Evolutionary conservation across 495 filamentous ascomycete species (phyloP), one percentile per base, ranked within the genome.

Genomic region (Friedmanniomyces simplex): DNA sequence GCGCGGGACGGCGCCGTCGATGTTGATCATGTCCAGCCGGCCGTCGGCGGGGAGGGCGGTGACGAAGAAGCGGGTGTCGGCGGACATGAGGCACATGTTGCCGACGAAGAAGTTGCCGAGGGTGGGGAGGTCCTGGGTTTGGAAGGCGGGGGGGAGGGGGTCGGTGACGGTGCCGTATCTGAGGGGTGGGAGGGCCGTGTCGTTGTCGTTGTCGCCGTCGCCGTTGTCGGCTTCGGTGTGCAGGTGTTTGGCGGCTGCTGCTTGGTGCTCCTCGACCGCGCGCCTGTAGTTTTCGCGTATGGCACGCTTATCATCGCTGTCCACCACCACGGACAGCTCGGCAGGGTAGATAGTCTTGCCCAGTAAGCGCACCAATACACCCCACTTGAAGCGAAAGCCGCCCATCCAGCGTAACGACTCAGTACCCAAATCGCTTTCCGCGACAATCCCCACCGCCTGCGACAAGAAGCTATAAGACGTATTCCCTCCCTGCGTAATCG

Each of bases 331-430:
- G 11, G 91, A 84, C 39, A 98, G 75, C 60, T 96, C 89, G 68
- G 89, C 95, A 0, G 93, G 93, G 66, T 93, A 97, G 1, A 85
- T 72, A 4, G 81, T 84, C 63, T 86, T 82, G 49, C 80, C 72
- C 24, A 91, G 68, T 18, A 95, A 75, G 14, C 89, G 79, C 52
- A 82, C 72, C 13, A 95, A 67, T 59, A 95, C 83, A 7, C 93
- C 93, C 58, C 82, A 85, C 7, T 87, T 90, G 61, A 98, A 98
- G 50, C 93, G 80, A 34, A 79, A 76, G 28, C 77, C 78, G 21
- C 93, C 93, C 82, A 98, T 87, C 91, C 91, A 98, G 20, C 93
- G 81, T 39, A 97, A 69, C 63, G 94, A 74, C 57, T 97, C 93
- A 0, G 93, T 98, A 1, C 79, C 89, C 14, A 98, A 72, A 68